Evolutionary conservation across 805 yeast species (phyloP).

Genomic region (Suhomyces xylopsoci): DNA sequence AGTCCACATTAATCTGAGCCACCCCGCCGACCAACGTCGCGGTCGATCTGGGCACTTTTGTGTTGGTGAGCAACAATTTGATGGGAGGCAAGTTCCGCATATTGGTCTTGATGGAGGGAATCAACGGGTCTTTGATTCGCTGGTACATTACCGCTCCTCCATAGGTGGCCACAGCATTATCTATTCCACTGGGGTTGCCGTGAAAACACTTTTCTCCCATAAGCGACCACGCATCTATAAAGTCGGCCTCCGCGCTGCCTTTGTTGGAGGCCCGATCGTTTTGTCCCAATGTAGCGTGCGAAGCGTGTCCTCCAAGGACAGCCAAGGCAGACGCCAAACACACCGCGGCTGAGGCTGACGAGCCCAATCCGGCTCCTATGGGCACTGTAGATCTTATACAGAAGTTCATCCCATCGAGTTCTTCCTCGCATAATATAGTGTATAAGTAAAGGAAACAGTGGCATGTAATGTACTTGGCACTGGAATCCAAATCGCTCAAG

Average conservation of each 20-base stretch:
- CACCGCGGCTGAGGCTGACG: conserved; percentile 88
- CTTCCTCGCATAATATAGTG: conserved; percentile 50
- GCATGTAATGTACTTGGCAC: conserved; percentile 73
- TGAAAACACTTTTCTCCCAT: conserved; percentile 94
- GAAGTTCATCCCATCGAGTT: conserved; percentile 52
- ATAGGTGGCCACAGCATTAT: conserved; percentile 90
- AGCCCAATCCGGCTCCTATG: conserved; percentile 95
- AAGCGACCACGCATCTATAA: conserved; percentile 82
- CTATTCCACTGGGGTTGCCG: conserved; percentile 96
- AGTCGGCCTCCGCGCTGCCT: conserved; percentile 45
- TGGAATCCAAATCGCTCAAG: conserved; percentile 45
- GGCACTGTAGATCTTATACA: conserved; percentile 82
- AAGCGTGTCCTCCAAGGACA: conserved; percentile 54
- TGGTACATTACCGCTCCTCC: conserved; percentile 96
- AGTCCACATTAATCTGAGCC: conserved; percentile 47
- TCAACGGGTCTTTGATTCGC: conserved; percentile 50
- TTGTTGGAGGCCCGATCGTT: conserved; percentile 30
- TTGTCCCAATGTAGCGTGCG: conserved; percentile 29
- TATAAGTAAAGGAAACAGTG: conserved; percentile 80
- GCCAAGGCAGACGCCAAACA: conserved; percentile 75
- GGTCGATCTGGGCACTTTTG: conserved; percentile 84
- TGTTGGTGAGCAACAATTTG: conserved; percentile 74
- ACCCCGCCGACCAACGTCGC: conserved; percentile 81
- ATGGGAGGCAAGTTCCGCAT: conserved; percentile 74
- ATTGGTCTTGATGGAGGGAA: conserved; percentile 60